Evolutionary conservation across 148 eudicot genomes (phyloP).

Genomic region (Fallopia convolvulus): DNA sequence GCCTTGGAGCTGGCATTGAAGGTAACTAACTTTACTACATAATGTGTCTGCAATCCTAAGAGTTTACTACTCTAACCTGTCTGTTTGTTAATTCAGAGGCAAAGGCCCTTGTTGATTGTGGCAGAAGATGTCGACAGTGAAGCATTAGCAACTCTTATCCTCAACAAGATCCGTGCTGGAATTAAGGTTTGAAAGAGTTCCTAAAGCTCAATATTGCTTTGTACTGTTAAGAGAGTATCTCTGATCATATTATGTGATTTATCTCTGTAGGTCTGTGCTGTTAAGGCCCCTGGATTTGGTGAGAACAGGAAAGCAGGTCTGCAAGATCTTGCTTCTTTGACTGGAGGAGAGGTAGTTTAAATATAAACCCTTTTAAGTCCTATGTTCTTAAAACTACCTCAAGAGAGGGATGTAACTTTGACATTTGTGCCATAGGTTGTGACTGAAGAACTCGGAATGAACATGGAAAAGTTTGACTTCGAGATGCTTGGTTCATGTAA

Average conservation of each 20-base stretch:
- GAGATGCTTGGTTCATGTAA: conserved; percentile 87
- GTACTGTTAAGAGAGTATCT: not conserved
- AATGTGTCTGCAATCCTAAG: not conserved
- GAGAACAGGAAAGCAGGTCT: conserved; percentile 74
- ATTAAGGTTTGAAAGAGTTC: conserved; percentile 45
- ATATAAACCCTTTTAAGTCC: not conserved
- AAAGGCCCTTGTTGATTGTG: conserved; percentile 56
- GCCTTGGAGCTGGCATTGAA: conserved; percentile 85
- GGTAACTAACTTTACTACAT: conserved; percentile 27
- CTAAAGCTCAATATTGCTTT: not conserved
- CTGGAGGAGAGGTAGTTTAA: conserved; percentile 62
- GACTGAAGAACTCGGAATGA: conserved; percentile 92
- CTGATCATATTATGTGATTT: not conserved
- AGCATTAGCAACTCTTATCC: conserved; percentile 66
- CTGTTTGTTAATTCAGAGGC: conserved; percentile 39
- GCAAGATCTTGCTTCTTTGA: conserved; percentile 82
- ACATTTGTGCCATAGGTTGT: conserved; percentile 37
- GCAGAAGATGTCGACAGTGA: conserved; percentile 74
- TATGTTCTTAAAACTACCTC: not conserved
- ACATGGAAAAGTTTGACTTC: conserved; percentile 59
- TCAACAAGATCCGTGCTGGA: conserved; percentile 93
- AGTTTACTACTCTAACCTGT: not conserved
- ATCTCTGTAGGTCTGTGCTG: conserved; percentile 63
- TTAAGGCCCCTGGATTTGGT: conserved; percentile 96
- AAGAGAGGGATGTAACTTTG: not conserved